phyloP scores from a whole-genome alignment of 2,329 filamentous ascomycete species.

The Botrytis paeoniae region DNA sequence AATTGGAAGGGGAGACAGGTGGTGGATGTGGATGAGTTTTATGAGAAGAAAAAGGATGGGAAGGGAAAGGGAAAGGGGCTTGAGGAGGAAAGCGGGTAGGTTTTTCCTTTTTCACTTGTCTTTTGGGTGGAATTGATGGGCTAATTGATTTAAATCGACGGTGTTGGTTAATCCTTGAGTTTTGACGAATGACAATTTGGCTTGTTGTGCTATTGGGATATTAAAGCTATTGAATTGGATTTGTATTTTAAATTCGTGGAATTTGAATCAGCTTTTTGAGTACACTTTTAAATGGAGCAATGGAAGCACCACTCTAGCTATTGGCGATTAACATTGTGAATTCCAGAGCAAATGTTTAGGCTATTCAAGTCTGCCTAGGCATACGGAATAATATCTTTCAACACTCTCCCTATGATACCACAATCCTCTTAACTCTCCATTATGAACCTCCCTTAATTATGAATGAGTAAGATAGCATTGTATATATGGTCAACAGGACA shows the following conservation, averaged over 20 bases:
- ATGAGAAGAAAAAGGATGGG: slow-evolving; percentile 26
- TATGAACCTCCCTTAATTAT: not conserved
- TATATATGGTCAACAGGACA: not conserved
- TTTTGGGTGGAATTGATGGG: not conserved
- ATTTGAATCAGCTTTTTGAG: not conserved
- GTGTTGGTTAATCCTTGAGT: slow-evolving; percentile 8
- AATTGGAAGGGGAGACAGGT: slow-evolving; percentile 37
- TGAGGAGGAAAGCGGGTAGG: slow-evolving; percentile 32
- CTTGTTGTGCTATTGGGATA: not conserved
- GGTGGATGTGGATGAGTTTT: slow-evolving; percentile 35
- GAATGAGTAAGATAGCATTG: not conserved
- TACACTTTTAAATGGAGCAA: not conserved
- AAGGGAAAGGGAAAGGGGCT: slow-evolving; percentile 18
- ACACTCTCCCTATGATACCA: not conserved
- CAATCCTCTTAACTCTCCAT: not conserved
- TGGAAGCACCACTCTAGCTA: too few species aligned
- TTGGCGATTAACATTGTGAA: too few species aligned
- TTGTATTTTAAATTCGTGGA: not conserved
- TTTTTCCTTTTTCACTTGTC: not conserved
- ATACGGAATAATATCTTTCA: not conserved
- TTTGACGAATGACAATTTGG: not conserved
- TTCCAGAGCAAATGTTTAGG: not conserved
- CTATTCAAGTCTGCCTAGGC: not conserved
- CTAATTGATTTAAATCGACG: slow-evolving; percentile 9
- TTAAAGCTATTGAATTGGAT: not conserved